Percentiles rank a stretch among this genome's conserved stretches.
Evolutionary conservation across 768 basidiomycete genomes (phyloP).

Genomic region (Mrakia hoshinonis): DNA sequence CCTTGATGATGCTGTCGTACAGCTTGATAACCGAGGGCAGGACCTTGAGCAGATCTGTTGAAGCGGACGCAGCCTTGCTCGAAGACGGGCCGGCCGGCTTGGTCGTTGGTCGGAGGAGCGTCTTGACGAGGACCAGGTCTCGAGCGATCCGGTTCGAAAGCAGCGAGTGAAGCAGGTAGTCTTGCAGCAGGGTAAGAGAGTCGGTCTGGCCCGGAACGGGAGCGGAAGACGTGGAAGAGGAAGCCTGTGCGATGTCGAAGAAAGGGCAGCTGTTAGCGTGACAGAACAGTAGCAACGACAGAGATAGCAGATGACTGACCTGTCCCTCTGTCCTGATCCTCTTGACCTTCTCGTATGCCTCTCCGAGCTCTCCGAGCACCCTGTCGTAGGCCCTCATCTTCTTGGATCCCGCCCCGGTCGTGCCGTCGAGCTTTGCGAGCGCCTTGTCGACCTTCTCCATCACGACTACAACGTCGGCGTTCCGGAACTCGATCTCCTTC

Average conservation of each 20-base stretch:
- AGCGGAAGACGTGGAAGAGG: background rate
- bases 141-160: conserved; percentile 79
- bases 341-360: conserved; percentile 78
- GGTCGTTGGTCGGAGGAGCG: conserved; percentile 45
- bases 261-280: background rate
- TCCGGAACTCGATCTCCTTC: conserved; percentile 71
- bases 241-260: conserved; percentile 24
- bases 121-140: conserved; percentile 68
- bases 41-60: conserved; percentile 41
- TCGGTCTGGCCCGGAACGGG: conserved; percentile 42
- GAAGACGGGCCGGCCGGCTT: conserved; percentile 31
- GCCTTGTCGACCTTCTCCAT: conserved; percentile 74
- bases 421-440: conserved; percentile 51
- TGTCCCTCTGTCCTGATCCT: conserved; percentile 53
- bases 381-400: conserved; percentile 81
- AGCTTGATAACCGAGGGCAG: conserved; percentile 78
- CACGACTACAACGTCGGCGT: conserved; percentile 82
- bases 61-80: conserved; percentile 31
- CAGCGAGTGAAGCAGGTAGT: conserved; percentile 78
- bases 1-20: conserved; percentile 75
- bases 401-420: conserved; percentile 45
- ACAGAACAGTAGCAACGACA: background rate
- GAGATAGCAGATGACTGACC: conserved; percentile 43
- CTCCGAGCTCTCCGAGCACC: conserved; percentile 71
- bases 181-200: conserved; percentile 66